Base-by-base conservation (phyloP, 2,329 filamentous ascomycete species). In the Sclerotinia glacialis region DNA sequence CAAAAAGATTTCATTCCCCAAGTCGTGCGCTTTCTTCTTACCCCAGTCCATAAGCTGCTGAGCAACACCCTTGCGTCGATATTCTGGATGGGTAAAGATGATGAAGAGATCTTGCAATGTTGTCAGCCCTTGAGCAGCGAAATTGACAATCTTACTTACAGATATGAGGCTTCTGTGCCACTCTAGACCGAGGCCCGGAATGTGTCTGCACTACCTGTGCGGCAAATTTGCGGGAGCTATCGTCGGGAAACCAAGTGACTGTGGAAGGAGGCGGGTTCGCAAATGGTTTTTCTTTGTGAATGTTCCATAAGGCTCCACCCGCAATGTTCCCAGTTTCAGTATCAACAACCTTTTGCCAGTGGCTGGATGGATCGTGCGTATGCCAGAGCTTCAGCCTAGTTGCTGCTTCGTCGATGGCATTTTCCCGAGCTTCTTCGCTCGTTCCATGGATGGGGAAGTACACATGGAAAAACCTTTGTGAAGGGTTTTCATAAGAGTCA, bases 311-410 rank as follows among this genome's bases (percentile, higher is more conserved):
- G 5, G 53, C 52, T 4, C 60, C 65, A 18, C 65, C 65, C 11
- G 37, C 53, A 53, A 67, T 58, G 46, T 59, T 59, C 6, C 60
- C 60, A 21, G 54, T 60, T n/a, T 64, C 53, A 37, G 31, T 50
- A 64, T 64, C 60, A 23, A 64, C 60, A 46, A 67, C 60, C 26
- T 67, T 64, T 50, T 64, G 50, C 65, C 60, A 67, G 26, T 64
- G 44, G 26, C 65, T 67, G 18, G 59, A 58, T n/a, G 52, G 44
- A 40, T 67, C 60, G 21, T 55, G 40, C 12, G 60, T 54, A 54
- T 64, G 60, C 65, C 60, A 67, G 23, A 53, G 60, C 59, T 67
- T 64, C 34, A 67, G 44, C n/a, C 65, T 31, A 47, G 26, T 64
- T n/a, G 65, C 60, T 40, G 60, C 65, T 67, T 67, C 65, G 11